Evolutionary conservation across 176 grass and related monocot genomes (phyloP), one percentile per base, ranked within the genome.

Genomic region (Phragmites australis): DNA sequence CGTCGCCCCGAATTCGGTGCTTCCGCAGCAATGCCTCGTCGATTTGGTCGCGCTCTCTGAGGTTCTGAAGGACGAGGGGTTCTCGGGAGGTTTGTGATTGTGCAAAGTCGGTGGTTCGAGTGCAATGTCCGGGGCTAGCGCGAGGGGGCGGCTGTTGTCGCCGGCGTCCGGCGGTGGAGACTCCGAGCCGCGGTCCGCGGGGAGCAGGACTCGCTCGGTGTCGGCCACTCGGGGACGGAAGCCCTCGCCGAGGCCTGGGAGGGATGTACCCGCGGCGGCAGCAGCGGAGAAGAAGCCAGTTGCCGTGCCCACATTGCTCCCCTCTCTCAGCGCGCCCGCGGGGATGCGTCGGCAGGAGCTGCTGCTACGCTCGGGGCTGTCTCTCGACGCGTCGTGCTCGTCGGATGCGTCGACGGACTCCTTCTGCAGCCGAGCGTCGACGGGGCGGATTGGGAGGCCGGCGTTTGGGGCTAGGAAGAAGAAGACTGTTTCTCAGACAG

Each of bases 351-450:
- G 92, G 68, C 88, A 92, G 74, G 95, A 98, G 81, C 76, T 94
- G 74, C 90, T 98, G 39, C 83, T 98, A 37, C 90, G 92, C 22
- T 93, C 91, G 19, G 89, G 89, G 27, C 65, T 98, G 31, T 98
- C 95, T 12, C 81, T 98, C 1, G 91, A 98, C 48, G 92, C 95
- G 31, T 98, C 95, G 8, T 98, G 95, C 84, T 98, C 92, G 0
- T 98, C 95, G 1, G 95, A 98, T 21, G 90, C 92, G 3, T 98
- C 95, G 1, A 88, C 90, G 0, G 95, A 98, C 61, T 98, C 95
- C 0, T 98, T 98, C 86, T 98, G 92, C 81, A 98, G 95, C 81
- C 86, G 95, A 2, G 95, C 95, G n/a, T 98, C 95, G 41, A 98
- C 95, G 0, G 95, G 95, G 21, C 78, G 92, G 65, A 98, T 98